Evolutionary conservation across 768 basidiomycete species (phyloP).

Genomic region (Suillus placidus): DNA sequence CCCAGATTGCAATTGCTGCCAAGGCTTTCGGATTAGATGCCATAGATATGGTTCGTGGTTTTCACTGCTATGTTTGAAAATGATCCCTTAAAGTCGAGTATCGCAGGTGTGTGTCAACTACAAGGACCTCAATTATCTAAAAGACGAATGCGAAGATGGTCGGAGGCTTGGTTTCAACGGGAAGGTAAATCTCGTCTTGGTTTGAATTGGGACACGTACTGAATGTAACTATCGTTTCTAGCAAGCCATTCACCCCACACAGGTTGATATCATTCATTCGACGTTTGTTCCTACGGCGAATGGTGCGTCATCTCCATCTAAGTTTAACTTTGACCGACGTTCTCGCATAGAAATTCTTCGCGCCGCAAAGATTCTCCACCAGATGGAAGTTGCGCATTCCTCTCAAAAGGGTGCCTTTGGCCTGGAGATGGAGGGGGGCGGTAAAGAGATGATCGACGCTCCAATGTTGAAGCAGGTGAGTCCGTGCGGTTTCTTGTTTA

Average conservation of each 20-base stretch:
- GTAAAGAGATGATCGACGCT: conserved; percentile 86
- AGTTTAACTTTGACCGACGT: not conserved
- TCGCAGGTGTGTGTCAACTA: conserved; percentile 85
- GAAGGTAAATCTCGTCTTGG: conserved; percentile 52
- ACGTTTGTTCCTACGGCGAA: conserved; percentile 75
- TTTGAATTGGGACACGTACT: conserved; percentile 6
- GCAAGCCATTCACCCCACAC: conserved; percentile 95
- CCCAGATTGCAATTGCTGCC: conserved; percentile 77
- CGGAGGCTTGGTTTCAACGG: conserved; percentile 86
- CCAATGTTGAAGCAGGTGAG: conserved; percentile 85
- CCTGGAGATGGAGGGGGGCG: conserved; percentile 54
- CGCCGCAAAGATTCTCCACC: conserved; percentile 70
- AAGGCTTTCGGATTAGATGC: conserved; percentile 83
- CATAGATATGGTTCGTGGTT: conserved; percentile 78
- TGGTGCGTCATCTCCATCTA: conserved; percentile 44
- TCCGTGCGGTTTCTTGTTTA: conserved; percentile 7
- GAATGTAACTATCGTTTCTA: conserved; percentile 32
- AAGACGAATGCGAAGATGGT: conserved; percentile 80
- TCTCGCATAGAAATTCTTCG: conserved; percentile 65
- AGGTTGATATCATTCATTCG: conserved; percentile 75
- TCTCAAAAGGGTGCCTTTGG: conserved; percentile 70
- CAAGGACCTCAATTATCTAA: conserved; percentile 65
- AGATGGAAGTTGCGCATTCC: conserved; percentile 61
- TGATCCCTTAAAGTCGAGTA: conserved; percentile 5
- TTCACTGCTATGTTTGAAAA: not conserved